Conservation (phyloP, 164 flowering plant genomes). For the grape (Vitis vinifera) region DNA sequence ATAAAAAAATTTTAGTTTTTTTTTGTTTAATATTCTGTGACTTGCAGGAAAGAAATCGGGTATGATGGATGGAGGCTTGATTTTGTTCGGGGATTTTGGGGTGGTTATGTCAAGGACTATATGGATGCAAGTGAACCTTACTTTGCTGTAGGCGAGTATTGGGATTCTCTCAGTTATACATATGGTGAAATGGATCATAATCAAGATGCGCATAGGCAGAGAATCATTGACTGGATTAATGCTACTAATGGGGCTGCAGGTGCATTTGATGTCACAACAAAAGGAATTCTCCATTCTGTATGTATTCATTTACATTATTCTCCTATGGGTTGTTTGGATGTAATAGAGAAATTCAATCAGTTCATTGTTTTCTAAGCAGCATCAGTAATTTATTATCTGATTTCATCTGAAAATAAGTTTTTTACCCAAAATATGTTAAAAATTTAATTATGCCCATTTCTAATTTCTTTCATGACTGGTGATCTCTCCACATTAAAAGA, state of each 20-base stretch:
- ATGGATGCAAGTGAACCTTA: slow-evolving; percentile 87
- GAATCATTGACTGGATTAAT: slow-evolving; percentile 97
- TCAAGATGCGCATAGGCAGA: slow-evolving; percentile 97
- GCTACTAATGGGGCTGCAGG: slow-evolving; percentile 89
- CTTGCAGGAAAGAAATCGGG: slow-evolving; percentile 87
- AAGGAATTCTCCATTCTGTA: slow-evolving; percentile 96
- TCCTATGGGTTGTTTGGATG: not conserved
- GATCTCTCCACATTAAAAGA: not conserved
- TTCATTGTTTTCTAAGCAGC: not conserved
- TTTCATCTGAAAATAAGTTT: no score
- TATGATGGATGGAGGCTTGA: slow-evolving; percentile 99
- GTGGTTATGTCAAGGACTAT: slow-evolving; percentile 98
- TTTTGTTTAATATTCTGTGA: not conserved
- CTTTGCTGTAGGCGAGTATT: slow-evolving; percentile 95
- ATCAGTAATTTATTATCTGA: not conserved
- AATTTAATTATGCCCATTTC: no score
- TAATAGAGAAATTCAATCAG: not conserved
- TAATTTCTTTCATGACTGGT: not conserved
- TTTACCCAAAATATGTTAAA: no score
- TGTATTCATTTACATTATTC: slow-evolving; percentile 24
- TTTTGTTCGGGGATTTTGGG: slow-evolving; percentile 98
- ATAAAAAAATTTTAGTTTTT: not conserved
- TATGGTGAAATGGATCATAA: slow-evolving; percentile 90
- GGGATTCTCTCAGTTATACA: slow-evolving; percentile 96
- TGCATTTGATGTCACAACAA: slow-evolving; percentile 99